phyloP scores from a whole-genome alignment of 2,329 filamentous ascomycete genomes.

The Cadophora sp. region DNA sequence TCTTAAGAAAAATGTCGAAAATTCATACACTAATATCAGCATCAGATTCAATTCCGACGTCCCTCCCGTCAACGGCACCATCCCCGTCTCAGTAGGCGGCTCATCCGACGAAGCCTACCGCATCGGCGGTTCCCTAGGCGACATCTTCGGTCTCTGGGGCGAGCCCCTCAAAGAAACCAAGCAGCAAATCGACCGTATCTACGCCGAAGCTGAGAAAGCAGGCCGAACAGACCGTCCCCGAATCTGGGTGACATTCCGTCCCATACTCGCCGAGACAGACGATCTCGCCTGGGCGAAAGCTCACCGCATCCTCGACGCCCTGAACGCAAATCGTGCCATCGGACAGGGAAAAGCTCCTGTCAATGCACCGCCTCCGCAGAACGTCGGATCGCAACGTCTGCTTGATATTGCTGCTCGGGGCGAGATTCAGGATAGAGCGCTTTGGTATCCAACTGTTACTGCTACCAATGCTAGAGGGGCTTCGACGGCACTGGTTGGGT shows the following conservation, averaged over 20 bases:
- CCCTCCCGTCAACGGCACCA: slow-evolving; percentile 58
- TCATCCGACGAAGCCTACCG: slow-evolving; percentile 66
- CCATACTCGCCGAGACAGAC: slow-evolving; percentile 66
- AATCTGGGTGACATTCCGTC: slow-evolving; percentile 70
- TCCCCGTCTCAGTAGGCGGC: slow-evolving; percentile 65
- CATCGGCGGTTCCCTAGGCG: slow-evolving; percentile 62
- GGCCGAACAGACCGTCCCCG: slow-evolving; percentile 61
- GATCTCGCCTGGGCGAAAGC: slow-evolving; percentile 68
- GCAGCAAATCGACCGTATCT: slow-evolving; percentile 66
- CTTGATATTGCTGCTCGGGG: slow-evolving; percentile 62
- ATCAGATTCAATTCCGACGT: slow-evolving; percentile 58
- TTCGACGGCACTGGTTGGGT: slow-evolving; percentile 64
- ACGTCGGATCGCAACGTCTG: slow-evolving; percentile 64
- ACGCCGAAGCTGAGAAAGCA: slow-evolving; percentile 63
- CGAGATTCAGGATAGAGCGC: slow-evolving; percentile 64
- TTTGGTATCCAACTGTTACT: slow-evolving; percentile 70
- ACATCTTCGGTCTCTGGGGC: slow-evolving; percentile 70
- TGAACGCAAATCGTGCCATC: slow-evolving; percentile 52
- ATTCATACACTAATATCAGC: background rate
- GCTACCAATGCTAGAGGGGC: slow-evolving; percentile 66
- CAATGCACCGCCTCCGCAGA: slow-evolving; percentile 59
- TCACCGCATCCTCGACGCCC: slow-evolving; percentile 58
- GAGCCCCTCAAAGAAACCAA: slow-evolving; percentile 69
- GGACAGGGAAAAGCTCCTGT: slow-evolving; percentile 45
- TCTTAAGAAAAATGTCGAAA: background rate